Conservation (phyloP, 75 land plant species). For the Pinus albicaulis region DNA sequence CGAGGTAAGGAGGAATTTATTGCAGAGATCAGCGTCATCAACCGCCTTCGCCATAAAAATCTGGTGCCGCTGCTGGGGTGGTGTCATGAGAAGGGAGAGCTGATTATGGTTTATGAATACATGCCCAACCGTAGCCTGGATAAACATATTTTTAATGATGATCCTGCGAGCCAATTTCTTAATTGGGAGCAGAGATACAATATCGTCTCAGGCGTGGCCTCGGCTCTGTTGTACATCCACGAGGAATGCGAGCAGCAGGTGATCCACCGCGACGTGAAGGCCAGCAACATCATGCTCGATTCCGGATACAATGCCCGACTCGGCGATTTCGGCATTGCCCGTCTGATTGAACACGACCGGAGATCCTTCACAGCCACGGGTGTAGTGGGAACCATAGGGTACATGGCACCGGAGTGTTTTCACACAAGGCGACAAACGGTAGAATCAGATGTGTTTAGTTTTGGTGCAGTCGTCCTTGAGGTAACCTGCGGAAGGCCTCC, state of each 20-base stretch:
- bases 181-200: conserved; percentile 29
- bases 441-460: conserved; percentile 50
- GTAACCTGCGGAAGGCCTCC: conserved; percentile 48
- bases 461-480: conserved; percentile 45
- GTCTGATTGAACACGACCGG: background rate
- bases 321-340: background rate
- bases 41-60: conserved; percentile 38
- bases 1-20: conserved; percentile 38
- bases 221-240: conserved; percentile 30
- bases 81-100: conserved; percentile 32
- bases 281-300: background rate
- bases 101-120: conserved; percentile 48
- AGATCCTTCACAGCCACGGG: conserved; percentile 11
- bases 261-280: conserved; percentile 7
- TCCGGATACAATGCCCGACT: background rate
- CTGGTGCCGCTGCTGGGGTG: conserved; percentile 41
- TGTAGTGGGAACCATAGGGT: conserved; percentile 31
- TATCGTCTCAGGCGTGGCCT: conserved; percentile 23
- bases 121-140: conserved; percentile 57
- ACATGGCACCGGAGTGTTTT: conserved; percentile 43
- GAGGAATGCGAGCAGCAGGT: conserved; percentile 38
- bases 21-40: conserved; percentile 32
- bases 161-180: background rate
- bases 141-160: conserved; percentile 8
- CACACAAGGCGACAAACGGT: conserved; percentile 29